Evolutionary conservation across 306 rosid species (phyloP), one percentile per base, ranked within the genome.

Genomic region (Herpetospermum pedunculosum): DNA sequence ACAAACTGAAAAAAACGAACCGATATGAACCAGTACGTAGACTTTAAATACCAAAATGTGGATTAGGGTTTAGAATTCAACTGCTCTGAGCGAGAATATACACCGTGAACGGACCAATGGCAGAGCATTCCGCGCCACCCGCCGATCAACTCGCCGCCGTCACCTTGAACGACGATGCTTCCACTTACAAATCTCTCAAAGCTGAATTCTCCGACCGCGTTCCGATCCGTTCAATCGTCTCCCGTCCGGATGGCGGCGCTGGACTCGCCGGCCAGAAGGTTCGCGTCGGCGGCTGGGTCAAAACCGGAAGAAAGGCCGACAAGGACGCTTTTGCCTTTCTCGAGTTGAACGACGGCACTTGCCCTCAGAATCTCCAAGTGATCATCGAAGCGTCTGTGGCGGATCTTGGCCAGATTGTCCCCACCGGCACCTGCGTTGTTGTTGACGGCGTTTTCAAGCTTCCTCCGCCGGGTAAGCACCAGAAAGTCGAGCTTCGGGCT

Each of bases 241-340:
- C 78, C 25, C 90, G 92, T 0, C 73, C 84, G 1, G 97, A 94
- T 32, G 90, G 97, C 18, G 99, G 99, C 0, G 79, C 97, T 0
- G 92, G 86, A 15, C 86, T 91, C 0, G 84, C 96, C 0, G 96
- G 92, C 8, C 81, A 73, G 53, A 78, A 73, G 7, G 89, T 85
- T 1, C 83, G 99, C 37, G 49, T 88, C 0, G 96, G 97, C 7
- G 99, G 99, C 0, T 95, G 99, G 97, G 99, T 94, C 41, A 95
- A 91, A 84, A 95, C 96, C 0, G 99, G 99, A 5, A 68, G 99
- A 38, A 95, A 95, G 75, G 99, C 99, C 0, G 97, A 95, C 41
- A 95, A 91, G 84, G 97, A 95, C 41, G 91, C 96, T 0, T 91
- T 95, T 48, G 96, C 99, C 3, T 95, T 95, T 72, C 71, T 95